Conservation (phyloP, 495 filamentous ascomycete genomes). For the Recurvomyces mirabilis region DNA sequence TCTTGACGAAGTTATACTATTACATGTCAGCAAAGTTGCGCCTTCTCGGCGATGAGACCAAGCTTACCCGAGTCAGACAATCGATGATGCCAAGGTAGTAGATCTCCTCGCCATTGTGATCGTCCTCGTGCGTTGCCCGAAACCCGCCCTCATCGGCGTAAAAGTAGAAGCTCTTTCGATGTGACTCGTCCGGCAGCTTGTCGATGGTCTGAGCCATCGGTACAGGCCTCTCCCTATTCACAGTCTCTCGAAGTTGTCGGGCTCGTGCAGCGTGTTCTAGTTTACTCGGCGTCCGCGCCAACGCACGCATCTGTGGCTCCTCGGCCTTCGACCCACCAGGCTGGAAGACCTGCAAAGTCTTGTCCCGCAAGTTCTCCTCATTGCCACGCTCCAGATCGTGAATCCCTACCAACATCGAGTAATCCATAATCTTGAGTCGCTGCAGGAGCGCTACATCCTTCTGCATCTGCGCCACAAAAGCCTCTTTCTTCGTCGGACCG, state of each 20-base stretch:
- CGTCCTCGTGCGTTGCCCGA: conserved; percentile 83
- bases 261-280: conserved; percentile 87
- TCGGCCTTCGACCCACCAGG: conserved; percentile 62
- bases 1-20: conserved; percentile 80
- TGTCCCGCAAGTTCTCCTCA: conserved; percentile 89
- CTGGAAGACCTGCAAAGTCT: conserved; percentile 89
- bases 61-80: conserved; percentile 83
- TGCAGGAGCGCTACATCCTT: conserved; percentile 78
- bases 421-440: conserved; percentile 93
- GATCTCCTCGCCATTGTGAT: conserved; percentile 74
- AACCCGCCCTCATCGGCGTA: conserved; percentile 93
- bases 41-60: too few species aligned
- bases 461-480: conserved; percentile 81
- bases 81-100: conserved; percentile 98
- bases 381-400: conserved; percentile 85
- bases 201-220: conserved; percentile 71
- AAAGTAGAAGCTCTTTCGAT: conserved; percentile 59
- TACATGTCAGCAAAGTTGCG: conserved; percentile 34
- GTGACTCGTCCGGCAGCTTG: conserved; percentile 76
- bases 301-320: conserved; percentile 26
- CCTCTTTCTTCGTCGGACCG: conserved; percentile 69
- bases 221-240: conserved; percentile 84
- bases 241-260: conserved; percentile 77
- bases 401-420: conserved; percentile 88
- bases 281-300: conserved; percentile 89